Evolutionary conservation across 768 basidiomycete genomes (phyloP).

Genomic region (Hydnomerulius pinastri): DNA sequence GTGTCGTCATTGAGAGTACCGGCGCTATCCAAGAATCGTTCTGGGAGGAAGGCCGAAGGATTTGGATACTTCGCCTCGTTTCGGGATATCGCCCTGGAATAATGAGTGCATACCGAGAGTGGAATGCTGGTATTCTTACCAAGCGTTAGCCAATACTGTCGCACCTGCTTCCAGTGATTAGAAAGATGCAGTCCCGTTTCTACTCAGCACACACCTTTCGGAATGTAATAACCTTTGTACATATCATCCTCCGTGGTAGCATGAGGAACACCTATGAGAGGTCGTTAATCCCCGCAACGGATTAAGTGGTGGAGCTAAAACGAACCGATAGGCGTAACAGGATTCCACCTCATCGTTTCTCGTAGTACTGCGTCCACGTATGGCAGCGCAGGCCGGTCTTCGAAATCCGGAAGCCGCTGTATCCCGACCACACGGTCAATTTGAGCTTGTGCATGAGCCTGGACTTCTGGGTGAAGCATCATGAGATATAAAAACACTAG

Average conservation of each 20-base stretch:
- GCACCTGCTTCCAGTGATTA: slow-evolving; percentile 7
- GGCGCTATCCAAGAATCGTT: slow-evolving; percentile 32
- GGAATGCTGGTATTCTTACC: slow-evolving; percentile 6
- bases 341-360: slow-evolving; percentile 34
- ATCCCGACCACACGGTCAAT: slow-evolving; percentile 32
- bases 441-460: slow-evolving; percentile 33
- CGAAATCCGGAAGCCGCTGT: slow-evolving; percentile 32
- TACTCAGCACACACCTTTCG: slow-evolving; percentile 11
- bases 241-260: slow-evolving; percentile 36
- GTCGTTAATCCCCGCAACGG: neutral
- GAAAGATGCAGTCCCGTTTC: too few relatives aligned
- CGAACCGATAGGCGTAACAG: slow-evolving; percentile 27
- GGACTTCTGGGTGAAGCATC: slow-evolving; percentile 28
- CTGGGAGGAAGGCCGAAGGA: slow-evolving; percentile 38
- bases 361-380: slow-evolving; percentile 36
- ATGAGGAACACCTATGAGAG: slow-evolving; percentile 41
- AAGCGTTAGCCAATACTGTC: slow-evolving; percentile 11
- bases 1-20: slow-evolving; percentile 19
- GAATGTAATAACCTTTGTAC: slow-evolving; percentile 39
- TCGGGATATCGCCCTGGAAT: slow-evolving; percentile 41
- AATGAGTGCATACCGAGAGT: too few relatives aligned
- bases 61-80: slow-evolving; percentile 38
- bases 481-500: slow-evolving; percentile 31
- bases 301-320: neutral
- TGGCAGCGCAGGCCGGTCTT: slow-evolving; percentile 28